Evolutionary conservation across 805 yeast genomes (phyloP).

Genomic region (Novakomyces olei): DNA sequence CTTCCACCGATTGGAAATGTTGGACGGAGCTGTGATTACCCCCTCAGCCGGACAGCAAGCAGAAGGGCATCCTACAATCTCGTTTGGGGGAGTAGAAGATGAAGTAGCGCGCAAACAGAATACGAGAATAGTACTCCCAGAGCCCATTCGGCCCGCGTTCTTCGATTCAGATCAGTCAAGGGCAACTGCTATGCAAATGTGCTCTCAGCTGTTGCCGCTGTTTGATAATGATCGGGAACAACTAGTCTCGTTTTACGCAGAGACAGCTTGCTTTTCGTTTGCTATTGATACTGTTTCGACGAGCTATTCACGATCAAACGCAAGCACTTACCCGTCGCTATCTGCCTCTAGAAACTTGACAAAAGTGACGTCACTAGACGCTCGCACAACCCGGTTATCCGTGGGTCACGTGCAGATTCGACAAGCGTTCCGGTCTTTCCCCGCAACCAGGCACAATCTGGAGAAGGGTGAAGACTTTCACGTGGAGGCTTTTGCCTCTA

Average conservation of each 20-base stretch:
- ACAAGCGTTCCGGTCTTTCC: constrained; percentile 41
- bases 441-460: constrained; percentile 57
- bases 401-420: constrained; percentile 48
- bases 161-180: constrained; percentile 61
- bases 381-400: constrained; percentile 34
- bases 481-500: constrained; percentile 42
- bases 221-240: constrained; percentile 52
- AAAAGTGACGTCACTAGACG: constrained; percentile 28
- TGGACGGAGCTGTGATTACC: constrained; percentile 60
- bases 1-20: constrained; percentile 60
- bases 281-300: constrained; percentile 59
- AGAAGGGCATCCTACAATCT: constrained; percentile 13
- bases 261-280: constrained; percentile 64
- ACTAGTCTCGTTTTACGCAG: constrained; percentile 50
- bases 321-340: too few relatives aligned
- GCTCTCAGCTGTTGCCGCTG: constrained; percentile 58
- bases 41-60: constrained; percentile 17
- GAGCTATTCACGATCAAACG: constrained; percentile 13
- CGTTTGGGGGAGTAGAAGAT: constrained; percentile 7
- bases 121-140: too few relatives aligned
- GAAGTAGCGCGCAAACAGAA: constrained; percentile 8
- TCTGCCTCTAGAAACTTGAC: constrained; percentile 35
- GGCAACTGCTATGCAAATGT: constrained; percentile 45
- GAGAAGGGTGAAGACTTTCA: constrained; percentile 43
- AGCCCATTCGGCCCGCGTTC: constrained; percentile 36